phyloP scores from a whole-genome alignment of 1,284 basidiomycete species.

The Ustilago cynodontis region DNA sequence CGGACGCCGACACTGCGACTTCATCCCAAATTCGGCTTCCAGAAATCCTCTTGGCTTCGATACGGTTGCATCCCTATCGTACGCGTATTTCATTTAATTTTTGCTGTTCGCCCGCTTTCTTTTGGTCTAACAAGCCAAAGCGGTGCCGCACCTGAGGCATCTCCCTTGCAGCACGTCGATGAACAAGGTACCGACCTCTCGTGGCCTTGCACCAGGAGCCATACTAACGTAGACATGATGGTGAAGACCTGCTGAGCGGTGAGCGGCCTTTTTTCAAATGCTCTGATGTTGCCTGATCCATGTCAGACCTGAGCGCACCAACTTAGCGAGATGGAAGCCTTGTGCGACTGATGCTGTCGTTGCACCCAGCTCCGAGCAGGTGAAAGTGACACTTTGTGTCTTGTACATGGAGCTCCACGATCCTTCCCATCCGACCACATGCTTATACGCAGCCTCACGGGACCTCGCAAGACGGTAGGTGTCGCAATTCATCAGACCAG shows the following conservation, averaged over 20 bases:
- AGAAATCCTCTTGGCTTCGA: background rate
- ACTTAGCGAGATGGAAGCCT: background rate
- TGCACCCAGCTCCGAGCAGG: background rate
- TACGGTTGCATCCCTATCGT: conserved; percentile 12
- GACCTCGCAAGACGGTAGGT: background rate
- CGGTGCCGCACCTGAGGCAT: too few relatives aligned
- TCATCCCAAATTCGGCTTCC: background rate
- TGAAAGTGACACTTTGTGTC: background rate
- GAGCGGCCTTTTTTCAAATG: too few relatives aligned
- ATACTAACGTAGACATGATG: too few relatives aligned
- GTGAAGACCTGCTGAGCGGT: too few relatives aligned
- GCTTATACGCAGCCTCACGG: background rate
- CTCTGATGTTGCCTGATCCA: too few relatives aligned
- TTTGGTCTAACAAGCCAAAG: background rate
- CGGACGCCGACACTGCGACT: conserved; percentile 28
- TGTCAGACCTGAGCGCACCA: too few relatives aligned
- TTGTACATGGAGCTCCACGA: background rate
- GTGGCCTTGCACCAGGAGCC: too few relatives aligned
- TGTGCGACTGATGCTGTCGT: background rate
- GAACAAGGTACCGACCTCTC: too few relatives aligned
- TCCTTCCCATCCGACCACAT: conserved; percentile 8
- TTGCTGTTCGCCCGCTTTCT: background rate
- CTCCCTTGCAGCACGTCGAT: too few relatives aligned
- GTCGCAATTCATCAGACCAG: background rate
- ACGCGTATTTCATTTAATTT: conserved; percentile 11